Evolutionary conservation across 1,284 basidiomycete genomes (phyloP).

Genomic region (Ceratobasidium papillatum): DNA sequence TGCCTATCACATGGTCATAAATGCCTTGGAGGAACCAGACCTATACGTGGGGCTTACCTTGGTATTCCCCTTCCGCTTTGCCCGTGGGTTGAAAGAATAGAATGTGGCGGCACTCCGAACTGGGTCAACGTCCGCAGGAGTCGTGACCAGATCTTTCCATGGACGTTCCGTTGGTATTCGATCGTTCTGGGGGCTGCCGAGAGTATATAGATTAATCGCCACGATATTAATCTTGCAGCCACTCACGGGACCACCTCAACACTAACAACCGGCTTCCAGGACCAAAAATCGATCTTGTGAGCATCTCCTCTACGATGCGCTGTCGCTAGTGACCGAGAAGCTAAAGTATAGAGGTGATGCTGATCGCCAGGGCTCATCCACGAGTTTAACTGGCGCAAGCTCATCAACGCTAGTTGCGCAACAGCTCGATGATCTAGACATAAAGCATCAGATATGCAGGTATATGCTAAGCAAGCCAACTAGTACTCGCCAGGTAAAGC

Average conservation of each 20-base stretch:
- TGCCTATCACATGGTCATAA: conserved; percentile 59
- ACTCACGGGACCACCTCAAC: conserved; percentile 79
- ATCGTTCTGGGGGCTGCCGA: conserved; percentile 58
- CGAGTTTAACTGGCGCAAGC: conserved; percentile 72
- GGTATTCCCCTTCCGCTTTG: conserved; percentile 56
- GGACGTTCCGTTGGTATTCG: conserved; percentile 77
- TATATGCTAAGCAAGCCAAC: not conserved
- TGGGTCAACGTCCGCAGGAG: conserved; percentile 43
- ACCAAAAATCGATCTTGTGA: conserved; percentile 81
- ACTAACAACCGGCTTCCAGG: conserved; percentile 77
- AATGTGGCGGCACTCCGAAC: conserved; percentile 45
- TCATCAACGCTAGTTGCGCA: conserved; percentile 79
- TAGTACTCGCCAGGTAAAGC: conserved; percentile 78
- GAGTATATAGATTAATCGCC: not conserved
- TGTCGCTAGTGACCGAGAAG: conserved; percentile 71
- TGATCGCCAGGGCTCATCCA: conserved; percentile 78
- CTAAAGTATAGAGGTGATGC: conserved; percentile 75
- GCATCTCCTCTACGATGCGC: conserved; percentile 79
- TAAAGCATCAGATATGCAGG: conserved; percentile 44
- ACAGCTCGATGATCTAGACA: conserved; percentile 74
- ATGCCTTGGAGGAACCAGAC: conserved; percentile 39
- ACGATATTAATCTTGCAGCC: not conserved
- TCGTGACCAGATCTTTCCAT: conserved; percentile 48
- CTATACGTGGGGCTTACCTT: conserved; percentile 61
- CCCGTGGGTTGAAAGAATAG: conserved; percentile 38